phyloP scores from a whole-genome alignment of 177 flowering plant species.

The Vitis hybrid region DNA sequence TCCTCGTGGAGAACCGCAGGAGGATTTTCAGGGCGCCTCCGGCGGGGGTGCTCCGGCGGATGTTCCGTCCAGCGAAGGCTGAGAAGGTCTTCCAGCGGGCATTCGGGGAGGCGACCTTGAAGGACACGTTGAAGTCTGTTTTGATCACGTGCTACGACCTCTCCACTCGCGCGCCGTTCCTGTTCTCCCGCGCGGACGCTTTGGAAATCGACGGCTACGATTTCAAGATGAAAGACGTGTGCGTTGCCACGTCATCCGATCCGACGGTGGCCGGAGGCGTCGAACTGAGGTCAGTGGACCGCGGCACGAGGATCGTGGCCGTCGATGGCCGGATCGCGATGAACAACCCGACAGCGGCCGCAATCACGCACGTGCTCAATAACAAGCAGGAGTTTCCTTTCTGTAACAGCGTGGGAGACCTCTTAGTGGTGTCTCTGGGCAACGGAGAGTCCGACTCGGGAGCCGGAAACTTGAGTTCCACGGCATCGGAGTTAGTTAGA shows the following conservation, averaged over 20 bases:
- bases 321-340: conserved; percentile 65
- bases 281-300: conserved; percentile 53
- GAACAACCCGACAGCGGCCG: conserved; percentile 83
- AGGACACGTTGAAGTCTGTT: conserved; percentile 68
- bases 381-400: conserved; percentile 80
- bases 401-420: conserved; percentile 62
- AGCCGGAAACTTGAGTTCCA: conserved; percentile 10
- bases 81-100: conserved; percentile 29
- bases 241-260: conserved; percentile 57
- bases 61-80: conserved; percentile 20
- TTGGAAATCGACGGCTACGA: conserved; percentile 69
- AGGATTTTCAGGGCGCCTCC: conserved; percentile 18
- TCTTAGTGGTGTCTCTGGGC: conserved; percentile 69
- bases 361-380: conserved; percentile 77
- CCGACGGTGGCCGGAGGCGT: conserved; percentile 31
- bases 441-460: conserved; percentile 48
- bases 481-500: conserved; percentile 27
- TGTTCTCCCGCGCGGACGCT: conserved; percentile 87
- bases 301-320: conserved; percentile 45
- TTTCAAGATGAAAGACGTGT: conserved; percentile 66
- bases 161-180: conserved; percentile 52
- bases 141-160: conserved; percentile 75
- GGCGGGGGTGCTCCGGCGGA: conserved; percentile 30
- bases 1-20: conserved; percentile 34
- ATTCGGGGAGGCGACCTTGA: conserved; percentile 51